Base-by-base conservation (phyloP, 2,329 filamentous ascomycete genomes). In the Beauveria sp. region DNA sequence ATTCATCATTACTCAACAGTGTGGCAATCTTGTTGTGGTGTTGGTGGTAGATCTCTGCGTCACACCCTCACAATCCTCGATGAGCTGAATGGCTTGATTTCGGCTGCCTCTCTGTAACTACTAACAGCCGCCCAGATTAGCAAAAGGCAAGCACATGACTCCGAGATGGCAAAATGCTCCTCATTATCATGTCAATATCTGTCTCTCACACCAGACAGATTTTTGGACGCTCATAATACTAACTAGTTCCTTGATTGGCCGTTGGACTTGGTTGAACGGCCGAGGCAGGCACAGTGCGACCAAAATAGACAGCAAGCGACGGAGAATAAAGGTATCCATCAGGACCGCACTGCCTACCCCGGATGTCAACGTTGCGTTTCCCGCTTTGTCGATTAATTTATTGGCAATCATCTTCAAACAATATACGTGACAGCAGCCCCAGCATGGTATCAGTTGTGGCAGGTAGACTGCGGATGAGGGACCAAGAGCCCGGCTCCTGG, bases 331-430 rank as follows among this genome's bases (percentile, higher is more conserved):
- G 3, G 40, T 34, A 45, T 26, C 16, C 22, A 24, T 26, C 22
- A 42, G 20, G 45, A 8, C 5, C n/a, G 22, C 34, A 22, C 14
- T 20, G 7, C 38, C 46, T n/a, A 22, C 46, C 47, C 46, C 47
- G 57, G 47, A 45, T 30, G 57, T 52, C 57, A 28, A 52, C 22
- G 47, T 30, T 45, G 57, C 45, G 38, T 40, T 26, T 58, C 30
- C 24, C 20, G 38, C 38, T 34, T 22, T 45, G n/a, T 22, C 34
- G 24, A 24, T 52, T 59, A 52, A 59, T 59, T 52, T 51, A 59
- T 52, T 51, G 47, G 47, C 57, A 59, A 59, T 59, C 24, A 52
- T 59, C 38, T 52, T 52, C 57, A 59, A 59, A 59, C 57, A 59
- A 45, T 45, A 52, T 59, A 24, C 24, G 47, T 52, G 57, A 52